These are phyloP conservation scores for Aaosphaeria arxii DNA, from an alignment of 2,329 filamentous ascomycete genomes.

Conservation along the genomic window DNA sequence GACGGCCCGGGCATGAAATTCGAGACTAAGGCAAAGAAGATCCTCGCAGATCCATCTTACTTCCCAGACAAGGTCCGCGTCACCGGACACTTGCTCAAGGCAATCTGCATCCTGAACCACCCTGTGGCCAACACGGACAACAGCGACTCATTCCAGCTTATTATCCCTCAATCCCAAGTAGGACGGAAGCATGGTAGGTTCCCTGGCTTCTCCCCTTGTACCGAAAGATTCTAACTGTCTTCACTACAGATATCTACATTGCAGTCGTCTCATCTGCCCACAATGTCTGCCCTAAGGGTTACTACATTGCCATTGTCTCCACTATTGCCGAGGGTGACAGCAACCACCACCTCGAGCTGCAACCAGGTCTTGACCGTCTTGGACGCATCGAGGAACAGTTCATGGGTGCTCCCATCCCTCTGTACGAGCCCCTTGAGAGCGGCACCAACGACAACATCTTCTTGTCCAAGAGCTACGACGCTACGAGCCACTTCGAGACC, in stretches of 20 bases:
- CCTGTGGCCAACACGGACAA: conserved; percentile 87
- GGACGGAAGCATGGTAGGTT: conserved; percentile 87
- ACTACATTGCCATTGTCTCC: conserved; percentile 97
- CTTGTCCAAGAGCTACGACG: conserved; percentile 98
- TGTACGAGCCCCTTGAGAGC: conserved; percentile 85
- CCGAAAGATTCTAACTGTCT: not conserved
- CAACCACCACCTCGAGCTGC: conserved; percentile 94
- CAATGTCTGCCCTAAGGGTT: conserved; percentile 98
- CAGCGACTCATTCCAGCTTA: conserved; percentile 86
- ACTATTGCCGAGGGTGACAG: conserved; percentile 89
- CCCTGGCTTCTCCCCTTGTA: not conserved
- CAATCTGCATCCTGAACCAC: conserved; percentile 97
- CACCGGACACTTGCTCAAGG: conserved; percentile 86
- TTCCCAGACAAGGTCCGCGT: conserved; percentile 87
- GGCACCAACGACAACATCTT: conserved; percentile 88
- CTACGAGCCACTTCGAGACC: conserved; percentile 96
- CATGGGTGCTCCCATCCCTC: conserved; percentile 86
- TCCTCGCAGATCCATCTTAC: conserved; percentile 94
- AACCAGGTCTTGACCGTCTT: conserved; percentile 86
- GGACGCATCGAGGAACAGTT: conserved; percentile 96
- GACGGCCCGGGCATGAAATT: conserved; percentile 78
- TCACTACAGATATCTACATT: conserved; percentile 80
- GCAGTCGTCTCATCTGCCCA: conserved; percentile 93
- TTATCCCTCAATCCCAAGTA: conserved; percentile 96
- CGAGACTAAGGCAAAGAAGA: conserved; percentile 92